A percentile compares a stretch with the other conserved stretches of the same genome.
phyloP scores from a whole-genome alignment of 352 stramenopile species.

The Phytophthora europaea region DNA sequence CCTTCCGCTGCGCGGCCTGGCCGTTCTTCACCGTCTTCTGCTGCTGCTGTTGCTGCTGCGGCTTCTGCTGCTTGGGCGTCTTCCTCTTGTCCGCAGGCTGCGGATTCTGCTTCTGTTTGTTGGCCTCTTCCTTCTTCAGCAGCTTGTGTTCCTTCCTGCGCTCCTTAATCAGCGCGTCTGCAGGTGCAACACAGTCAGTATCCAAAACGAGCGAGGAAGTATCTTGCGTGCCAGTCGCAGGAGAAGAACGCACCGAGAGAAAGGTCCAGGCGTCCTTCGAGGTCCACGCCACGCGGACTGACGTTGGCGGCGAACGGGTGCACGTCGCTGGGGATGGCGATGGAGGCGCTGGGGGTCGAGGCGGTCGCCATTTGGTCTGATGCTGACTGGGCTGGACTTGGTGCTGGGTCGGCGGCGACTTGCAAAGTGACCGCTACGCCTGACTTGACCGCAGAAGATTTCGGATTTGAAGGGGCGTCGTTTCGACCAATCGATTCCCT shows the following conservation, averaged over 20 bases:
- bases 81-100: conserved; percentile 34
- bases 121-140: conserved; percentile 50
- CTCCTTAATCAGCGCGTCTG: conserved; percentile 80
- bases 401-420: conserved; percentile 2
- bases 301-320: conserved; percentile 17
- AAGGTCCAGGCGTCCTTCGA: conserved; percentile 54
- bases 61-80: conserved; percentile 24
- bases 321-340: conserved; percentile 32
- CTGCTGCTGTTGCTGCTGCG: conserved; percentile 8
- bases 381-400: background rate
- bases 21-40: conserved; percentile 32
- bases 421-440: conserved; percentile 23
- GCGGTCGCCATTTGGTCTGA: conserved; percentile 16
- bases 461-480: conserved; percentile 8
- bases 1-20: conserved; percentile 46
- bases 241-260: conserved; percentile 46
- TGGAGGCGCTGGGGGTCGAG: conserved; percentile 24
- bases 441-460: conserved; percentile 15
- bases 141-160: conserved; percentile 65
- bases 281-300: conserved; percentile 42
- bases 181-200: conserved; percentile 13
- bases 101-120: conserved; percentile 21
- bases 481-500: conserved; percentile 14
- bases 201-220: background rate
- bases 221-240: conserved; percentile 11